A percentile compares a stretch with the other conserved stretches of the same genome.
Conservation (phyloP, 1,284 basidiomycete genomes). For the Testicularia cyperi region DNA sequence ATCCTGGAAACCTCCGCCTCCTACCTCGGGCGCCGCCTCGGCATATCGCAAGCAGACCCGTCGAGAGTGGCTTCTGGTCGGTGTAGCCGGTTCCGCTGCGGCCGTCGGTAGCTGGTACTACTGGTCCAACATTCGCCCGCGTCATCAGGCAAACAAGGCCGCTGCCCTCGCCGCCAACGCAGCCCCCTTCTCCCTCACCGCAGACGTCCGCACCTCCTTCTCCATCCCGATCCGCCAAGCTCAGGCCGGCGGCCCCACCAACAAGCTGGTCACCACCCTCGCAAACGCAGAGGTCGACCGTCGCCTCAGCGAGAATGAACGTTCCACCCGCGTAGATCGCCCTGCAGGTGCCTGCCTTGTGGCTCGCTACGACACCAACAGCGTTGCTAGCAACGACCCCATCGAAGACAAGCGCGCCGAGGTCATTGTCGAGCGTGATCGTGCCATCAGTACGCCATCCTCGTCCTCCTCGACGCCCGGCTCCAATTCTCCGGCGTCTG, state of each 20-base stretch:
- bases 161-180: constrained; percentile 25
- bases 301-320: constrained; percentile 50
- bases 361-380: constrained; percentile 57
- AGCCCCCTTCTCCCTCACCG: constrained; percentile 38
- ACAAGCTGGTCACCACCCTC: constrained; percentile 54
- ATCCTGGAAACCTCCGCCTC: constrained; percentile 31
- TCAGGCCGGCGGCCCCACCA: constrained; percentile 31
- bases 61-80: constrained; percentile 56
- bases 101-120: constrained; percentile 57
- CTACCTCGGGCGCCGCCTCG: constrained; percentile 23
- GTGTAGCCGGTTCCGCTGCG: constrained; percentile 52
- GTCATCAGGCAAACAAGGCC: constrained; percentile 28
- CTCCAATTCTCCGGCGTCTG: constrained; percentile 2
- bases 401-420: constrained; percentile 58
- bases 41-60: constrained; percentile 46
- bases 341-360: constrained; percentile 51
- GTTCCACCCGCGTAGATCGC: constrained; percentile 50
- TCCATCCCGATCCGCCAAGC: constrained; percentile 45
- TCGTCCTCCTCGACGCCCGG: constrained; percentile 9
- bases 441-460: constrained; percentile 18
- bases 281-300: constrained; percentile 50
- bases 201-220: constrained; percentile 40
- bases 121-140: constrained; percentile 48
- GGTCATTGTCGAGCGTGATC: constrained; percentile 57
- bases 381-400: constrained; percentile 54